Percentiles rank a stretch among this genome's conserved stretches.
Evolutionary conservation across 2,329 filamentous ascomycete species (phyloP).

Genomic region (Albifimbria verrucaria): DNA sequence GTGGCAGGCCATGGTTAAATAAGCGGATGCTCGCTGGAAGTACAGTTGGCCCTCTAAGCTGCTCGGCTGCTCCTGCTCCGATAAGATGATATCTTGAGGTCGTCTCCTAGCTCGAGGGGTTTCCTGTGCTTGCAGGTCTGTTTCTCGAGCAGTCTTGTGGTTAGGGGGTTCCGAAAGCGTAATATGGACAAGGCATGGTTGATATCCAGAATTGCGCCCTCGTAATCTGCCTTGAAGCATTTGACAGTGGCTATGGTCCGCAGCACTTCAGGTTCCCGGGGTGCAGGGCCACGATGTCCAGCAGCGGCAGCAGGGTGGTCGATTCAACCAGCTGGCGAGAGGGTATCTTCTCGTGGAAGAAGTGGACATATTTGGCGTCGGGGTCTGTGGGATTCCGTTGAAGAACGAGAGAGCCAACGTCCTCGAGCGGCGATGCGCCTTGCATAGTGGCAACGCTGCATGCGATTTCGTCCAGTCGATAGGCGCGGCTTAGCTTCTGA

Average conservation of each 20-base stretch:
- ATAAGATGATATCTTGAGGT: slow-evolving; percentile 30
- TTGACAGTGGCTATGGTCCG: slow-evolving; percentile 72
- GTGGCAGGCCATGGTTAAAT: slow-evolving; percentile 68
- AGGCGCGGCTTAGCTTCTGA: slow-evolving; percentile 73
- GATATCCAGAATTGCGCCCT: slow-evolving; percentile 67
- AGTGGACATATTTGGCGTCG: slow-evolving; percentile 85
- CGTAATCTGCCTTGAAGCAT: slow-evolving; percentile 71
- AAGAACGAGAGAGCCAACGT: slow-evolving; percentile 70
- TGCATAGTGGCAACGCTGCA: slow-evolving; percentile 84
- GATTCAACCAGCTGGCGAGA: slow-evolving; percentile 69
- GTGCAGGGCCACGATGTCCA: slow-evolving; percentile 63
- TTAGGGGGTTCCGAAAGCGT: slow-evolving; percentile 50
- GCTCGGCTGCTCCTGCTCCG: slow-evolving; percentile 58
- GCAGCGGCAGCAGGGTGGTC: slow-evolving; percentile 64
- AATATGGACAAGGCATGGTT: slow-evolving; percentile 60
- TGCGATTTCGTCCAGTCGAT: slow-evolving; percentile 78
- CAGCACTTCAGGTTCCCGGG: slow-evolving; percentile 64
- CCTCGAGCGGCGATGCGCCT: slow-evolving; percentile 71
- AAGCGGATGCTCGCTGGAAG: slow-evolving; percentile 72
- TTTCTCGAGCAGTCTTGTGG: slow-evolving; percentile 48
- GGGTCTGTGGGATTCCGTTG: slow-evolving; percentile 64
- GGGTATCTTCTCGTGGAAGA: slow-evolving; percentile 88
- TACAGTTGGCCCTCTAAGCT: slow-evolving; percentile 72
- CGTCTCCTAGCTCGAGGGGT: slow-evolving; percentile 18
- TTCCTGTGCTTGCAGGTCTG: slow-evolving; percentile 42